Conservation (phyloP, 2,329 filamentous ascomycete species). For the Fusarium abutilonis region DNA sequence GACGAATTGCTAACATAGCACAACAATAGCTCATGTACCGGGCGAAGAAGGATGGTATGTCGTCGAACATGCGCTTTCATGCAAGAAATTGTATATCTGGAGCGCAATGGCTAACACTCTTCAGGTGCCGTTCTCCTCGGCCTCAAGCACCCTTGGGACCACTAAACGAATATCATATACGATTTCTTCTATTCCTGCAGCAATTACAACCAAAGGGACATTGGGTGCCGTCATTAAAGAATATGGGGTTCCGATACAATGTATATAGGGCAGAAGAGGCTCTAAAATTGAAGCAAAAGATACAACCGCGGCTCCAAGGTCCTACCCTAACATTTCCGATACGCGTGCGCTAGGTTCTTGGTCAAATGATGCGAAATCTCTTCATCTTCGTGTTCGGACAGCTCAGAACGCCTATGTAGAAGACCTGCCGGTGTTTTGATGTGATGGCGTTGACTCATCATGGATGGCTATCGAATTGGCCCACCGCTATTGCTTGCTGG, state of each 20-base stretch:
- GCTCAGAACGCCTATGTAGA: conserved; percentile 73
- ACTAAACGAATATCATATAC: conserved; percentile 62
- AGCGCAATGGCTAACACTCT: conserved; percentile 23
- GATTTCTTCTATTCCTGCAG: conserved; percentile 24
- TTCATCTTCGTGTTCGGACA: conserved; percentile 72
- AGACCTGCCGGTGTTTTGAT: background rate
- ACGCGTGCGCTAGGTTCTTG: conserved; percentile 57
- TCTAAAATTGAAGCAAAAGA: conserved; percentile 28
- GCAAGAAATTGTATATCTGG: background rate
- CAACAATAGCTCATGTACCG: conserved; percentile 84
- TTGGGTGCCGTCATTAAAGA: conserved; percentile 10
- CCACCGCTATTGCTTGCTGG: no score
- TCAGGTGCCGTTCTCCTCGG: conserved; percentile 81
- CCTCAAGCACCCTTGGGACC: conserved; percentile 97
- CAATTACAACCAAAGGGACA: conserved; percentile 19
- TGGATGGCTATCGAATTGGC: no score
- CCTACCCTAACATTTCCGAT: background rate
- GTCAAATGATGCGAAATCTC: conserved; percentile 71
- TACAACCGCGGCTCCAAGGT: background rate
- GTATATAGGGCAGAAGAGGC: conserved; percentile 39
- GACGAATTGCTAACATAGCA: conserved; percentile 21
- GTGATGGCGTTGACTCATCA: background rate
- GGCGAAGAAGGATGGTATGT: conserved; percentile 88
- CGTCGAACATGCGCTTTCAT: background rate
- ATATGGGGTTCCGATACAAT: conserved; percentile 15